Percentiles rank a stretch among this genome's conserved stretches.
These are phyloP conservation scores for Trametes punicea DNA, from an alignment of 768 basidiomycete species.

Conservation along the genomic window DNA sequence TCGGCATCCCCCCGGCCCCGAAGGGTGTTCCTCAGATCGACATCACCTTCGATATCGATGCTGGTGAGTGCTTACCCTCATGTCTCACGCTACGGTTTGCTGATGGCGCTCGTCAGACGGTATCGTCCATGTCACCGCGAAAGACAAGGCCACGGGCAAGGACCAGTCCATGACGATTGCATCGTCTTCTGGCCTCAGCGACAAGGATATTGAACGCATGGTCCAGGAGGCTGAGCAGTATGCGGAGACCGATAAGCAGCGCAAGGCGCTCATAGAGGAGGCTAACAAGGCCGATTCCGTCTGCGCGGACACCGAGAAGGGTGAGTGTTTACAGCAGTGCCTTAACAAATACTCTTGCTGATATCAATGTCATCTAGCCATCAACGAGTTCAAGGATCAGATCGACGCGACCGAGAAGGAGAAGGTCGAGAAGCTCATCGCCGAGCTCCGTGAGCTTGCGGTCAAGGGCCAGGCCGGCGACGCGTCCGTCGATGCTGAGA, in stretches of 20 bases:
- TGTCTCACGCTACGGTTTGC: constrained; percentile 2
- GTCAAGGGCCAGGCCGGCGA: constrained; percentile 89
- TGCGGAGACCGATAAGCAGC: constrained; percentile 89
- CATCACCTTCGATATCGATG: constrained; percentile 96
- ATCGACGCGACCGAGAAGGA: constrained; percentile 90
- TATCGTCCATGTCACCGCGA: constrained; percentile 96
- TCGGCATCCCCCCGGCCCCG: constrained; percentile 86
- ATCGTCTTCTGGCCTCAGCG: constrained; percentile 92
- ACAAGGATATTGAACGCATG: constrained; percentile 98
- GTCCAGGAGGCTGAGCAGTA: constrained; percentile 90
- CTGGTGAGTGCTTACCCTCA: constrained; percentile 47
- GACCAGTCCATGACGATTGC: constrained; percentile 97
- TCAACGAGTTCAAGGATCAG: constrained; percentile 98
- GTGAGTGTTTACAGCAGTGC: constrained; percentile 45
- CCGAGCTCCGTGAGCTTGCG: constrained; percentile 85
- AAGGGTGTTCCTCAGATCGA: constrained; percentile 78
- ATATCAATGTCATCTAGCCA: constrained; percentile 47
- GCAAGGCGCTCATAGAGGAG: constrained; percentile 88
- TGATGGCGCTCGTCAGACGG: constrained; percentile 51
- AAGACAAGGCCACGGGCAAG: constrained; percentile 89
- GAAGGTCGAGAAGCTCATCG: constrained; percentile 84
- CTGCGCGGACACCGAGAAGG: constrained; percentile 93
- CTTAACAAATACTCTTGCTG: not conserved
- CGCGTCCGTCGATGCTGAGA: constrained; percentile 73
- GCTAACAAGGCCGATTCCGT: constrained; percentile 96